Conservation (phyloP, 805 yeast species). For the Candida coquimbonensis region DNA sequence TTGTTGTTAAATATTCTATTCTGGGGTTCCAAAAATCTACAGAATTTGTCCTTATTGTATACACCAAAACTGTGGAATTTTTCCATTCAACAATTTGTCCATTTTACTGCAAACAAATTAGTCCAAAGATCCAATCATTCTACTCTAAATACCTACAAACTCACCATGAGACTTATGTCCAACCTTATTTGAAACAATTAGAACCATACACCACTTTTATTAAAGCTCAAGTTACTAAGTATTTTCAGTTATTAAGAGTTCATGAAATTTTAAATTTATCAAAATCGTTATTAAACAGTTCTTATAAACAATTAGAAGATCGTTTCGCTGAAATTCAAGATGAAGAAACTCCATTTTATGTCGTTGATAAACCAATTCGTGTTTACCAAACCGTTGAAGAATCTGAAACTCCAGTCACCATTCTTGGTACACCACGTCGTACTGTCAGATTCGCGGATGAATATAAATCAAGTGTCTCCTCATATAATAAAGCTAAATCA, state of each 20-base stretch:
- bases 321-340: constrained; percentile 8
- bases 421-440: neutral
- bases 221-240: constrained; percentile 4
- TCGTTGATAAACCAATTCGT: neutral
- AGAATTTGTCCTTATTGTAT: neutral
- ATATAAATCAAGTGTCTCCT: neutral
- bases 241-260: constrained; percentile 13
- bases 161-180: neutral
- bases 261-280: constrained; percentile 15
- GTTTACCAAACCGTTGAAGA: neutral
- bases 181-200: neutral
- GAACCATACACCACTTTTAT: constrained; percentile 3
- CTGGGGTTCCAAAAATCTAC: neutral
- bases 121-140: constrained; percentile 1
- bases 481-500: neutral
- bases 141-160: constrained; percentile 5
- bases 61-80: neutral
- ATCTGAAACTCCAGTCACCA: neutral
- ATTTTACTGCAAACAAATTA: neutral
- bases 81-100: constrained; percentile 1
- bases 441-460: neutral
- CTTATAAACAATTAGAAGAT: constrained; percentile 13
- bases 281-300: constrained; percentile 8
- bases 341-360: neutral
- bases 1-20: neutral